Base-by-base conservation (phyloP, 106 monocot genomes). In the Cymbidium sinense region DNA sequence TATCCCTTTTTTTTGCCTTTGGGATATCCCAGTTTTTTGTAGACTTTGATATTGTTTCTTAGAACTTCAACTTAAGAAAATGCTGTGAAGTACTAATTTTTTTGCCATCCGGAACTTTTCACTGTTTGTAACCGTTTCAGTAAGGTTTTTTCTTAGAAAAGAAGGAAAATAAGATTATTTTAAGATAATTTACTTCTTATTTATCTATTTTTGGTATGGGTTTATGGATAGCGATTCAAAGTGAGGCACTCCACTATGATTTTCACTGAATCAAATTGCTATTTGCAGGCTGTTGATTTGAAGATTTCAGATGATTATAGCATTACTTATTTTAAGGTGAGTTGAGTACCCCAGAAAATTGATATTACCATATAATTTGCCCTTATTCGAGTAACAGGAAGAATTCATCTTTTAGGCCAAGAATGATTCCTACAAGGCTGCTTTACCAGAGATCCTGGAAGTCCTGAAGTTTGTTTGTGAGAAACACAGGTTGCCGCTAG, bases 251-350 rank as follows among this genome's bases (percentile, higher is more conserved):
- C 52, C 13, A 18, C 9, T 13, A 54, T 3, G 12, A 54, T 54
- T 13, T 54, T 54, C 20, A 54, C 20, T 54, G 52, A 54, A 54
- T 21, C 52, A 35, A 21, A 43, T 81, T 15, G 21, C 55, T 5
- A 39, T 77, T 80, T 85, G 83, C 88, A 95, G 95, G 93, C 88
- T 65, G 95, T 95, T 74, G 88, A 95, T 81, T 90, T 95, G 50
- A 78, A 80, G 34, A 83, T 87, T 73, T 85, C 85, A 23, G 84
- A 87, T 80, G 76, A 77, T 70, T 74, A 73, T 29, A 82, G 55
- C 27, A 64, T 84, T 78, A 85, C 88, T 13, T 34, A 18, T 76
- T 27, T 81, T 71, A 87, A 84, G 90, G 94, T 94, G 70, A 69
- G 80, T 35, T 64, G 34, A 13, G 30, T 64, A 23, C 19, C 19